Percentiles rank a stretch among this genome's conserved stretches.
Conservation (phyloP, 2,329 filamentous ascomycete genomes). For the Bipolaris zeicola region DNA sequence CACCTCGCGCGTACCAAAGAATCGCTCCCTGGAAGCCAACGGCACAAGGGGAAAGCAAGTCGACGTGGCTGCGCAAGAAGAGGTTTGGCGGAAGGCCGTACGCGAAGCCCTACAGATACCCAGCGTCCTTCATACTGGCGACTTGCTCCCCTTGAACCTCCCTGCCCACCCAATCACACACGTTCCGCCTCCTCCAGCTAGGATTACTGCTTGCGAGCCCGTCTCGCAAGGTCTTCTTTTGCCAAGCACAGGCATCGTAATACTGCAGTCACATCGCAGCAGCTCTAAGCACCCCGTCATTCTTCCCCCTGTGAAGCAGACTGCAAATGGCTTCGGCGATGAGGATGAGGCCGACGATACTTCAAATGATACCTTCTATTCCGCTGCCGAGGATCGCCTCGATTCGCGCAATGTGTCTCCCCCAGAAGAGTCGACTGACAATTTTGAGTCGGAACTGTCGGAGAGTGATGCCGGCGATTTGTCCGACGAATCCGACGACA, state of each 20-base stretch:
- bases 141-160: slow-evolving; percentile 79
- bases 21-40: slow-evolving; percentile 45
- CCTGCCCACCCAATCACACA: slow-evolving; percentile 84
- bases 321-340: slow-evolving; percentile 64
- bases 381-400: slow-evolving; percentile 76
- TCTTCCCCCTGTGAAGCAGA: slow-evolving; percentile 50
- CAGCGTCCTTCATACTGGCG: slow-evolving; percentile 80
- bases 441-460: slow-evolving; percentile 63
- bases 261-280: slow-evolving; percentile 66
- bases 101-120: slow-evolving; percentile 75
- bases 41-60: slow-evolving; percentile 35
- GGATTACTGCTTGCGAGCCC: slow-evolving; percentile 91
- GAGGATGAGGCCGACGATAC: slow-evolving; percentile 84
- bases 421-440: slow-evolving; percentile 51
- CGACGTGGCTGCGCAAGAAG: slow-evolving; percentile 39
- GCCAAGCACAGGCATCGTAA: slow-evolving; percentile 79
- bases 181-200: slow-evolving; percentile 80
- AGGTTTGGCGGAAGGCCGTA: slow-evolving; percentile 55
- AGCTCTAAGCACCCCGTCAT: slow-evolving; percentile 57
- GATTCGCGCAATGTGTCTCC: slow-evolving; percentile 48
- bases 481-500: slow-evolving; percentile 91
- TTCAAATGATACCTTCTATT: slow-evolving; percentile 89
- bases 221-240: slow-evolving; percentile 85
- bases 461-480: slow-evolving; percentile 73
- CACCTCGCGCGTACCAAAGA: slow-evolving; percentile 37